A percentile compares a stretch with the other conserved stretches of the same genome.
Conservation (phyloP, 345 rosid genomes). For the Gossypium turneri region DNA sequence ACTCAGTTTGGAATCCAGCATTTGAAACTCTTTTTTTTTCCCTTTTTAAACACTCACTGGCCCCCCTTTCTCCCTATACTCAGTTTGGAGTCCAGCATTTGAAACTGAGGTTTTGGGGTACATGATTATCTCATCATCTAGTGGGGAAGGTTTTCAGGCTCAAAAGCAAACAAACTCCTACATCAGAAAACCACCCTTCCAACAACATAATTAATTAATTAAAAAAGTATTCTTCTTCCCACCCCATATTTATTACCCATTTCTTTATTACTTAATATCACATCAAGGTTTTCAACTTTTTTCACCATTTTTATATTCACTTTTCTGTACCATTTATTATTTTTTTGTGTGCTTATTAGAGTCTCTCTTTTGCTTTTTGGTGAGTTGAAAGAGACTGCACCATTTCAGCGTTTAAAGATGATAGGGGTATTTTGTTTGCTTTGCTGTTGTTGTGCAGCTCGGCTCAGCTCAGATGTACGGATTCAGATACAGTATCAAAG, state of each 20-base stretch:
- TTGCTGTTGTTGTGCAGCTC: conserved; percentile 13
- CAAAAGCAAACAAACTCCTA: conserved; percentile 34
- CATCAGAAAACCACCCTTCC: conserved; percentile 7
- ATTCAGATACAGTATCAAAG: conserved; percentile 4
- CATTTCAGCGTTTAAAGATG: conserved; percentile 23
- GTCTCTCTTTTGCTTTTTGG: conserved; percentile 7
- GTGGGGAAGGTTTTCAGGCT: conserved; percentile 35
- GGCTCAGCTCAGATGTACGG: conserved; percentile 11
- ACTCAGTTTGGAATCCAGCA: conserved; percentile 2
- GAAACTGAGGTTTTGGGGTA: conserved; percentile 29
- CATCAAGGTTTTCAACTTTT: conserved; percentile 4
- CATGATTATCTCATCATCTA: conserved; percentile 91
- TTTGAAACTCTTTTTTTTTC: too few relatives aligned
- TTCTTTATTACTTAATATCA: conserved; percentile 14
- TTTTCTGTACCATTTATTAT: background rate
- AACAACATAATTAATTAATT: background rate
- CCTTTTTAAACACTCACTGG: conserved; percentile 8
- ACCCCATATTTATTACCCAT: too few relatives aligned
- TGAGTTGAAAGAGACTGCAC: conserved; percentile 36
- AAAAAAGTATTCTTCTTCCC: background rate
- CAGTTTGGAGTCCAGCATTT: conserved; percentile 27
- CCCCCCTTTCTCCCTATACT: too few relatives aligned
- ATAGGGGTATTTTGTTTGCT: conserved; percentile 11
- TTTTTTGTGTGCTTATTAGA: too few relatives aligned
- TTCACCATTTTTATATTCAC: background rate